Percentiles rank a stretch among this genome's conserved stretches.
These are phyloP conservation scores for Talaromyces islandicus DNA, from an alignment of 2,329 filamentous ascomycete species.

Conservation along the genomic window DNA sequence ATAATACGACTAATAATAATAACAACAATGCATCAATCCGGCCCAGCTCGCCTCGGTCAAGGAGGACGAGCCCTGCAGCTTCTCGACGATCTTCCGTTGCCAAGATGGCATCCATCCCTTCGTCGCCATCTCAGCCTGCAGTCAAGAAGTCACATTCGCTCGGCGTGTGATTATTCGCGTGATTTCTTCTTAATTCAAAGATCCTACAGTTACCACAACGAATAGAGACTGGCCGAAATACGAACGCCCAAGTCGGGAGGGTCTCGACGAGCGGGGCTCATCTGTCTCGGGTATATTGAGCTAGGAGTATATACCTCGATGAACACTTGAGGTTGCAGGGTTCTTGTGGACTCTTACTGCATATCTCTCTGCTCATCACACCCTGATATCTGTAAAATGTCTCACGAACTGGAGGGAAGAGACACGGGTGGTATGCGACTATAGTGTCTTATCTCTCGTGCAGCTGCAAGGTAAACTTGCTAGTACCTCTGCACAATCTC, in stretches of 20 bases:
- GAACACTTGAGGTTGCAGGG: neutral
- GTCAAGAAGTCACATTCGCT: neutral
- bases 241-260: neutral
- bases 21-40: neutral
- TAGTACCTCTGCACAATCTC: neutral
- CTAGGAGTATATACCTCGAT: neutral
- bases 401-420: neutral
- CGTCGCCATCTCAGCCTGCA: neutral
- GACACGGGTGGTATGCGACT: too few relatives aligned
- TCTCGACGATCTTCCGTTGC: slow-evolving; percentile 10
- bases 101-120: neutral
- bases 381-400: neutral
- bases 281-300: neutral
- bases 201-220: neutral
- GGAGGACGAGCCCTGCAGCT: slow-evolving; percentile 3
- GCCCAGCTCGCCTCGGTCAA: neutral
- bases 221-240: neutral
- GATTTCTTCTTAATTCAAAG: neutral
- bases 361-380: neutral
- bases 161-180: neutral
- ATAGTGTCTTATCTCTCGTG: too few relatives aligned
- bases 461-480: too few relatives aligned
- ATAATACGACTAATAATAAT: neutral
- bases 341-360: neutral
- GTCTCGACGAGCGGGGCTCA: neutral